phyloP scores from a whole-genome alignment of 768 basidiomycete genomes.

The Hortiboletus flavorubellus region DNA sequence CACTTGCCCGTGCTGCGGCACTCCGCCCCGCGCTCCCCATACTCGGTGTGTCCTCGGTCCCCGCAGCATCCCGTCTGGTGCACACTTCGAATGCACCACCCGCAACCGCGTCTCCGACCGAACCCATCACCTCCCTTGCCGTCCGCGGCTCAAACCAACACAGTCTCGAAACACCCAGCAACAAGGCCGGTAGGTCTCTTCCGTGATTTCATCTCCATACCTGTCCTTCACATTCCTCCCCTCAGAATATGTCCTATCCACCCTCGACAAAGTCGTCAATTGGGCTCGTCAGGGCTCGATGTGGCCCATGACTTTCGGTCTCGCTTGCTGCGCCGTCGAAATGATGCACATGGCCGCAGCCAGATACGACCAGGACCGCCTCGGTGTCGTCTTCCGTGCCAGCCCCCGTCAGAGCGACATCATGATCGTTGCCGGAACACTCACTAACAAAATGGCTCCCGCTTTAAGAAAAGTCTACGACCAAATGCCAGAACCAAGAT shows the following conservation, averaged over 20 bases:
- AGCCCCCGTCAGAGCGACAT: conserved; percentile 96
- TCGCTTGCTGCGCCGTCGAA: conserved; percentile 99
- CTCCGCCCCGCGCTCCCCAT: conserved; percentile 44
- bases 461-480: conserved; percentile 95
- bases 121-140: conserved; percentile 70
- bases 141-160: conserved; percentile 78
- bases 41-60: conserved; percentile 33
- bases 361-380: conserved; percentile 95
- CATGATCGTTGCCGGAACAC: conserved; percentile 98
- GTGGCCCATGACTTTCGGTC: conserved; percentile 99
- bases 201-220: neutral
- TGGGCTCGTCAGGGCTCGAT: conserved; percentile 98
- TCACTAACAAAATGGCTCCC: conserved; percentile 99
- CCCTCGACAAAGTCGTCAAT: conserved; percentile 93
- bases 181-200: conserved; percentile 70
- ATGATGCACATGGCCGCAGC: conserved; percentile 99
- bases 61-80: conserved; percentile 50
- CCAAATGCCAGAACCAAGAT: conserved; percentile 99
- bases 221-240: neutral
- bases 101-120: conserved; percentile 39
- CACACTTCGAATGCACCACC: conserved; percentile 48
- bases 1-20: conserved; percentile 37
- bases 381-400: conserved; percentile 98
- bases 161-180: conserved; percentile 84
- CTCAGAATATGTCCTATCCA: conserved; percentile 93